Conservation (phyloP, 208 protist genomes). For the Cochliopodium minus region DNA sequence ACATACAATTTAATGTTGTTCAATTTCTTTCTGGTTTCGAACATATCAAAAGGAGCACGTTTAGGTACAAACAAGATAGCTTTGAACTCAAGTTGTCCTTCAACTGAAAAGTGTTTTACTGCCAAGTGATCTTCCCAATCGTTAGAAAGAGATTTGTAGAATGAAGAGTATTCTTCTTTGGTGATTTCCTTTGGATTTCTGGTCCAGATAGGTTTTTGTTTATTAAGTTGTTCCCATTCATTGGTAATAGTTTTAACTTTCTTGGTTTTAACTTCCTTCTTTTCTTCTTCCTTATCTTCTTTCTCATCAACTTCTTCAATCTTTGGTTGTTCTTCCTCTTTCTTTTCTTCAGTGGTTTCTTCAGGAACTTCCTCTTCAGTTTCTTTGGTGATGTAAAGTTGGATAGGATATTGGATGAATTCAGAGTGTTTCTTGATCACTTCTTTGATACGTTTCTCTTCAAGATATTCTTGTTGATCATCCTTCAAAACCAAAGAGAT, state of each 20-base stretch:
- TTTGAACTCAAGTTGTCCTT: constrained; percentile 87
- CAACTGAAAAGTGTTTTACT: constrained; percentile 89
- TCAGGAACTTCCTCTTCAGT: constrained; percentile 77
- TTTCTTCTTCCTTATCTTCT: too few relatives aligned
- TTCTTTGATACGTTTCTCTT: constrained; percentile 81
- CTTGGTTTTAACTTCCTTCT: constrained; percentile 57
- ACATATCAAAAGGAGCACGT: constrained; percentile 88
- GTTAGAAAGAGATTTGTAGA: constrained; percentile 93
- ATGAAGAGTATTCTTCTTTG: constrained; percentile 91
- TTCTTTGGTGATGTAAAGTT: constrained; percentile 72
- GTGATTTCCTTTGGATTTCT: constrained; percentile 77
- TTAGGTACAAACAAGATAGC: constrained; percentile 83
- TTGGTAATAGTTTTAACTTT: constrained; percentile 46
- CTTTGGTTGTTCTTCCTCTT: constrained; percentile 49
- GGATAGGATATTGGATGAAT: constrained; percentile 97
- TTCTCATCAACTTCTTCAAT: constrained; percentile 48
- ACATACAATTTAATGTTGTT: constrained; percentile 95
- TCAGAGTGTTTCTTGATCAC: constrained; percentile 96
- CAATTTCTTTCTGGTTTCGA: constrained; percentile 85
- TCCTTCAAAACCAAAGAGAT: constrained; percentile 92
- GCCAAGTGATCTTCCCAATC: constrained; percentile 89
- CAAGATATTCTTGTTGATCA: constrained; percentile 79
- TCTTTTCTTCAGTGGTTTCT: constrained; percentile 63
- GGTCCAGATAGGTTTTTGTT: constrained; percentile 93
- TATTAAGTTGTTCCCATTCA: constrained; percentile 91